phyloP scores from a whole-genome alignment of 805 yeast genomes.

The Wickerhamiella shivajii region DNA sequence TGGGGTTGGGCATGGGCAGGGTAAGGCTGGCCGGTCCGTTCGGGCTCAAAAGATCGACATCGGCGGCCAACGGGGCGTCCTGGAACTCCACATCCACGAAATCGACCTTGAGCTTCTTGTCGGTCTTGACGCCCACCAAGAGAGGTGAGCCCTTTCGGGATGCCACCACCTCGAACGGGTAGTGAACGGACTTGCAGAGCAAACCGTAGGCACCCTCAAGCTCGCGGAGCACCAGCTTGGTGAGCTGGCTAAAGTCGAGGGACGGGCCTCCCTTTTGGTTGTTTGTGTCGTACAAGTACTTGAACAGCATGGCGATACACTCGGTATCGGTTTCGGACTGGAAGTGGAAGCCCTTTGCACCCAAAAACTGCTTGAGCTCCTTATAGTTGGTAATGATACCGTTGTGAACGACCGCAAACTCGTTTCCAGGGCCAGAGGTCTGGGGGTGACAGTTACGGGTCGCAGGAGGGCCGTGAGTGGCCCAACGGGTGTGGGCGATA shows the following conservation, averaged over 20 bases:
- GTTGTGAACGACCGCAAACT: conserved; percentile 88
- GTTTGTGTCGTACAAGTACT: conserved; percentile 66
- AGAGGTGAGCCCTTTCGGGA: conserved; percentile 97
- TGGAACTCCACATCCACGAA: conserved; percentile 97
- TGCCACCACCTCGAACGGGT: conserved; percentile 91
- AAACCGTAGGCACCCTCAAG: conserved; percentile 97
- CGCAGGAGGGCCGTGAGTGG: conserved; percentile 94
- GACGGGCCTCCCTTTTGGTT: conserved; percentile 45
- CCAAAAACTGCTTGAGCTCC: conserved; percentile 71
- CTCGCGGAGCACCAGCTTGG: conserved; percentile 83
- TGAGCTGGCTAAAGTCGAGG: conserved; percentile 78
- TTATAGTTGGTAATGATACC: conserved; percentile 96
- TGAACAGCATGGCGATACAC: conserved; percentile 89
- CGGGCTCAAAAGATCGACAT: conserved; percentile 10
- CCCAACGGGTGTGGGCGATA: conserved; percentile 99
- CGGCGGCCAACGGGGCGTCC: conserved; percentile 29
- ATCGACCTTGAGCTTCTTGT: conserved; percentile 88
- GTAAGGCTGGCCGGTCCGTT: conserved; percentile 16
- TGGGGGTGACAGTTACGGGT: conserved; percentile 90
- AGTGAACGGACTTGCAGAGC: conserved; percentile 78
- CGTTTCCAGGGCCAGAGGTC: conserved; percentile 66
- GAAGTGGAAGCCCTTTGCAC: conserved; percentile 65
- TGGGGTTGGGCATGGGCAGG: conserved; percentile 34
- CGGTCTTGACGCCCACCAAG: conserved; percentile 89
- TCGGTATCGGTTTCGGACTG: conserved; percentile 96